Evolutionary conservation across 2,329 filamentous ascomycete species (phyloP), one percentile per base, ranked within the genome.

Genomic region (Dactylellina cionopaga): DNA sequence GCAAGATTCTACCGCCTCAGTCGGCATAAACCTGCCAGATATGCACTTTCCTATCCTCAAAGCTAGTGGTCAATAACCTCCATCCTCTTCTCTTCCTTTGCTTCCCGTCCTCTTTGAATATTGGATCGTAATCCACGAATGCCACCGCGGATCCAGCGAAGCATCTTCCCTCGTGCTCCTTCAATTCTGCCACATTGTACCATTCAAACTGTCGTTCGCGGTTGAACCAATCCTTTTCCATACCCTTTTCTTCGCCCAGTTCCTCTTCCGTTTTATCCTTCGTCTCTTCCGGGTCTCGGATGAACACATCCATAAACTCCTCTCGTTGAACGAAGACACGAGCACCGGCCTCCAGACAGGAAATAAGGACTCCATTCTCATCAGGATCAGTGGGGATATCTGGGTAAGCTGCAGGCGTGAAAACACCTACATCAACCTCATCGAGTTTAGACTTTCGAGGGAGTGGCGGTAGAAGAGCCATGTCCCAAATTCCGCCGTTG

Each of bases 1-100:
- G n/a, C n/a, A n/a, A n/a, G n/a, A n/a, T n/a, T n/a, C n/a, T n/a
- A n/a, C n/a, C n/a, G n/a, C n/a, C n/a, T 70, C 51, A 75, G 49
- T 75, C 74, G 15, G 73, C 71, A 63, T 69, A 75, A 5, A 75
- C 66, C 29, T 75, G 74, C 71, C 71, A 75, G 44, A 75, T 74
- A 31, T 64, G 60, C 22, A 75, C 64, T 24, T 66, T 73, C n/a
- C 59, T 47, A 44, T 74, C 71, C 29, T 74, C 56, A 25, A 74
- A 74, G 37, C 66, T 73, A 1, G 62, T 72, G 29, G 64, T 75
- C 44, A 68, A 46, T 2, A 75, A 29, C 19, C 74, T 72, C 74
- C 74, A 75, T 0, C 74, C 74, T 27, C 74, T 63, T 25, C 74
- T 55, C 56, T 74, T 69, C 41, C 62, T 72, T 49, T 75, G 74